These are phyloP conservation scores for Sporothrix mexicana DNA, from an alignment of 2,329 filamentous ascomycete species.

Conservation along the genomic window DNA sequence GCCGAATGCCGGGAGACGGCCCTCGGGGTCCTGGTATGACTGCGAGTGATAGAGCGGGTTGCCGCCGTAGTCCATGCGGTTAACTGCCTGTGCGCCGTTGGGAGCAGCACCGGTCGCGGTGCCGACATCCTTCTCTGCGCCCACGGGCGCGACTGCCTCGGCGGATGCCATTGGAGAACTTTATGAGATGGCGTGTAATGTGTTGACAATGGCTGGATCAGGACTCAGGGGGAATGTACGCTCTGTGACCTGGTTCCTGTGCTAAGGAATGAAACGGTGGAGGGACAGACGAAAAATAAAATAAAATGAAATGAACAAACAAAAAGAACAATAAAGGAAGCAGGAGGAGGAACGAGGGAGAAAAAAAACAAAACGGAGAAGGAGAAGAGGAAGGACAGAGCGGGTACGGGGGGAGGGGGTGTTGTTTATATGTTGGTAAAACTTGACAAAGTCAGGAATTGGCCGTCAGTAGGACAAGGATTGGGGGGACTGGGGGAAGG, in stretches of 20 bases:
- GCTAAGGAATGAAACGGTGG: no score
- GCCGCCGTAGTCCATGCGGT: conserved; percentile 44
- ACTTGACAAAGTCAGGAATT: neutral
- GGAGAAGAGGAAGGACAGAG: neutral
- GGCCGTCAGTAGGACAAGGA: neutral
- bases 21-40: conserved; percentile 43
- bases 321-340: neutral
- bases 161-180: conserved; percentile 30
- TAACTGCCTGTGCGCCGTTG: conserved; percentile 32
- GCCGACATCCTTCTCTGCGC: conserved; percentile 34
- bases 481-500: neutral
- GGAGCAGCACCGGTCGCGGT: conserved; percentile 26
- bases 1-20: conserved; percentile 65
- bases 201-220: neutral
- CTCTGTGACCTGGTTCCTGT: no score
- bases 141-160: conserved; percentile 16
- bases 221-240: neutral
- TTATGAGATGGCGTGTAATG: neutral
- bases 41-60: conserved; percentile 51
- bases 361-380: neutral
- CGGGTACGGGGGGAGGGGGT: neutral
- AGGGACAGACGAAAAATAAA: no score
- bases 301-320: no score
- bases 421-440: conserved; percentile 31
- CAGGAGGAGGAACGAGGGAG: no score